phyloP scores from a whole-genome alignment of 495 filamentous ascomycete species.

The Staphylotrichum longicolle region DNA sequence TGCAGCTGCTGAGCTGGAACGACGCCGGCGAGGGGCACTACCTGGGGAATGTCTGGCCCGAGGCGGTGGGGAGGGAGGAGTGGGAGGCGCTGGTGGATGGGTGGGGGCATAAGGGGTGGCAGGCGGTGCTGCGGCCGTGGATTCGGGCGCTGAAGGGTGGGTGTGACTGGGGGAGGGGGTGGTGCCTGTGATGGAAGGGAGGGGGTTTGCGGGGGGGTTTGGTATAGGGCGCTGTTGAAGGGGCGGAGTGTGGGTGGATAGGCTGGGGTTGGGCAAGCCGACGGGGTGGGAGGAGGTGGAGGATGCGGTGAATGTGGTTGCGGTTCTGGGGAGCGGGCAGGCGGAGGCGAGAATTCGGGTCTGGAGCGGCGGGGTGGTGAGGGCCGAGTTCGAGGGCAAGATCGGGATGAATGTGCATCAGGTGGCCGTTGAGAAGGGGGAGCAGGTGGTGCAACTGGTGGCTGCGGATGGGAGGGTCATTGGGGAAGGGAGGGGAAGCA shows the following conservation, averaged over 20 bases:
- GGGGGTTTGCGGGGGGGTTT: neutral
- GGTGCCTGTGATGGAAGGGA: neutral
- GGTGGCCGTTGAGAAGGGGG: neutral
- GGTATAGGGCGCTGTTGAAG: conserved; percentile 10
- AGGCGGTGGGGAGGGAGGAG: neutral
- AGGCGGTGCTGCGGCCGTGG: neutral
- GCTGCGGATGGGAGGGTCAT: conserved; percentile 1
- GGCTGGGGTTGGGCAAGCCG: conserved; percentile 6
- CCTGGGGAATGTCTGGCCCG: conserved; percentile 43
- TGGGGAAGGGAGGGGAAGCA: conserved; percentile 2
- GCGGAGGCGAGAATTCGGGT: neutral
- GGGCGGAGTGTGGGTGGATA: neutral
- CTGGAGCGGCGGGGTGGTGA: neutral
- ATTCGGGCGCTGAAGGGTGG: conserved; percentile 1
- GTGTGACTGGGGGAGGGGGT: neutral
- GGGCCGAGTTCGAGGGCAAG: neutral
- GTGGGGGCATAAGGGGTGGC: conserved; percentile 8
- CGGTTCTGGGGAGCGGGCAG: neutral
- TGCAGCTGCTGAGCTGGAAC: conserved; percentile 59
- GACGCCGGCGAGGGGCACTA: conserved; percentile 73
- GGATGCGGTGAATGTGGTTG: conserved; percentile 6
- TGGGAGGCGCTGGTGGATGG: conserved; percentile 4
- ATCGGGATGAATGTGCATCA: conserved; percentile 9
- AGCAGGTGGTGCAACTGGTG: conserved; percentile 7
- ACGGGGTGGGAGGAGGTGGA: neutral